Base-by-base conservation (phyloP, 768 basidiomycete genomes). In the Flagelloscypha sp. region DNA sequence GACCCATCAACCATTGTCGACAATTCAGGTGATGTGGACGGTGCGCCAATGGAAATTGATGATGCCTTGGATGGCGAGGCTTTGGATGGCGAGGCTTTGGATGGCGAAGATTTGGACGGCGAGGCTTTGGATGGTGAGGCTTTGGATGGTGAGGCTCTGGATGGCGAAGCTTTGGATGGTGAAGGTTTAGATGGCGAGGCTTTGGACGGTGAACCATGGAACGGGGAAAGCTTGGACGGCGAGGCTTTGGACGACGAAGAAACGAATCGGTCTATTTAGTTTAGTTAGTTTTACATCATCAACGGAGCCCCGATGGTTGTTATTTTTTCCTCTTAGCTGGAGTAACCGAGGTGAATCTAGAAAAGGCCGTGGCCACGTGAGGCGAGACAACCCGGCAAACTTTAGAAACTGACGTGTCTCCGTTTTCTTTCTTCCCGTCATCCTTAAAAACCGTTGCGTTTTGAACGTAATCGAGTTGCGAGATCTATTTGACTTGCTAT, bases 11-110 rank as follows among this genome's bases (percentile, higher is more conserved):
- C 44, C 56, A 46, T 63, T 56, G 62, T 54, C 1, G 63, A 63
- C 32, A 62, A 60, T 23, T 62, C 62, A 25, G 66, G 61, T 31
- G 68, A 72, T 40, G 50, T 72, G 19, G 76, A 76, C 32, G 79
- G 76, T 9, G 62, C 65, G 41, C 65, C 70, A 3, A 54, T 67
- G 7, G 57, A 40, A 47, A 40, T 36, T 44, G 59, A 52, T 11
- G 61, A 50, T 12, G 53, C 52, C 10, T 50, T 56, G 4, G 66
- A 68, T 45, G 67, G 65, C 6, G 52, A 50, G 16, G 60, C 65
- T 48, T 53, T 52, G n/a, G 58, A 64, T 27, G 62, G 65, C 24
- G 70, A 61, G 39, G 37, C 61, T 12, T 65, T 66, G 42, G 56
- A 65, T 45, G 30, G 63, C 55, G 45, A 68, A 32, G 68, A 70